phyloP scores from a whole-genome alignment of 2,329 filamentous ascomycete genomes.

The Atkinsonella hypoxylon region DNA sequence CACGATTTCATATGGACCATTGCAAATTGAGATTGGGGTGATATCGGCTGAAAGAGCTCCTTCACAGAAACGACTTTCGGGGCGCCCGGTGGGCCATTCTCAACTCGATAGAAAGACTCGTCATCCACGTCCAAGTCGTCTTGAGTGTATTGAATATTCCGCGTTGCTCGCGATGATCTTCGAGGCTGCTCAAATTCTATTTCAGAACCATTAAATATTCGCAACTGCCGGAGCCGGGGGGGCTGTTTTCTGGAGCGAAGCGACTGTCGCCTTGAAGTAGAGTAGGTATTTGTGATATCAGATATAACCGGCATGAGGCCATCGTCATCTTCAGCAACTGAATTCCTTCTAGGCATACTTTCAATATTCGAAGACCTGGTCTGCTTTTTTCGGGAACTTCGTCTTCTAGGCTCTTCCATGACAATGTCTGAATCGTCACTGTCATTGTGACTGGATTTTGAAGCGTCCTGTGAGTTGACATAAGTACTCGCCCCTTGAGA shows the following conservation, averaged over 20 bases:
- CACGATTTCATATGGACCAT: conserved; percentile 59
- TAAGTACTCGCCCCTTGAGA: not conserved
- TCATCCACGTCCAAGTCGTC: conserved; percentile 48
- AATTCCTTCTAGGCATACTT: not conserved
- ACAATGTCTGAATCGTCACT: conserved; percentile 3
- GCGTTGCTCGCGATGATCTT: conserved; percentile 35
- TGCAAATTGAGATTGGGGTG: conserved; percentile 54
- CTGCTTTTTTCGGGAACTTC: conserved; percentile 5
- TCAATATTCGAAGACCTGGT: not conserved
- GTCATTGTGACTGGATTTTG: conserved; percentile 4
- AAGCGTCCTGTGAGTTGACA: not conserved
- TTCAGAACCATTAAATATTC: conserved; percentile 25
- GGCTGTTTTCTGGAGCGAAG: conserved; percentile 12
- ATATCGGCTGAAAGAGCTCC: conserved; percentile 58
- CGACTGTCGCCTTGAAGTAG: conserved; percentile 10
- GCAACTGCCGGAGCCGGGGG: conserved; percentile 8
- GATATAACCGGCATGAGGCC: conserved; percentile 24
- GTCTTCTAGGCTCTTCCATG: conserved; percentile 8
- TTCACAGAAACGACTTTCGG: conserved; percentile 52
- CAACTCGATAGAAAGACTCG: conserved; percentile 39
- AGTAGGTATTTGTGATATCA: conserved; percentile 18
- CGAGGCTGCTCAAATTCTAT: conserved; percentile 43
- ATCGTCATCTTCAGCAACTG: conserved; percentile 22
- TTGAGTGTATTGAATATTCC: conserved; percentile 30
- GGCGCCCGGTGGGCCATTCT: conserved; percentile 29